These are phyloP conservation scores for Apophysomyces sp. DNA, from an alignment of 371 early-diverging fungal genomes.

Conservation along the genomic window DNA sequence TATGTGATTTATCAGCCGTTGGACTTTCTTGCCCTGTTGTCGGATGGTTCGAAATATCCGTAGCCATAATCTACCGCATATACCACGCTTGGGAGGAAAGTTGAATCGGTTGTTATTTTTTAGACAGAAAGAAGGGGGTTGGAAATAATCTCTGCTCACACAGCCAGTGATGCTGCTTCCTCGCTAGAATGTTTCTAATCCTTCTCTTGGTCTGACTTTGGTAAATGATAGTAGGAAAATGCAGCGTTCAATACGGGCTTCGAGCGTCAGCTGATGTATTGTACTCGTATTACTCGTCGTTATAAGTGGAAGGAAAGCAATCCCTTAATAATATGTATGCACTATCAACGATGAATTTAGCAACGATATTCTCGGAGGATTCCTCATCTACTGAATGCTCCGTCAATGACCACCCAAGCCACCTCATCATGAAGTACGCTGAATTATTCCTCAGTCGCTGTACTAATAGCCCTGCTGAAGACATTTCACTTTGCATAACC, in stretches of 20 bases:
- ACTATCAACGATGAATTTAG: not conserved
- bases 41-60: constrained; percentile 15
- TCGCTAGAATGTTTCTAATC: not conserved
- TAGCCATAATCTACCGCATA: constrained; percentile 24
- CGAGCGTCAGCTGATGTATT: not conserved
- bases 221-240: not conserved
- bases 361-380: not conserved
- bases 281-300: not conserved
- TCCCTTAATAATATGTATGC: not conserved
- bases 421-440: constrained; percentile 7
- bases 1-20: constrained; percentile 9
- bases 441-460: not conserved
- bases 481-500: not conserved
- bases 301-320: not conserved
- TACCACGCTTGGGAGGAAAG: not conserved
- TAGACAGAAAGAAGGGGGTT: not conserved
- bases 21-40: constrained; percentile 20
- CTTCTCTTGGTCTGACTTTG: not conserved
- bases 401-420: constrained; percentile 4
- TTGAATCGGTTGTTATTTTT: not conserved
- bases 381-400: not conserved
- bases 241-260: not conserved
- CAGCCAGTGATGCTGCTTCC: not conserved
- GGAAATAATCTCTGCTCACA: constrained; percentile 2
- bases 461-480: not conserved